Evolutionary conservation across 805 yeast species (phyloP).

Genomic region (Suhomyces prunicola): DNA sequence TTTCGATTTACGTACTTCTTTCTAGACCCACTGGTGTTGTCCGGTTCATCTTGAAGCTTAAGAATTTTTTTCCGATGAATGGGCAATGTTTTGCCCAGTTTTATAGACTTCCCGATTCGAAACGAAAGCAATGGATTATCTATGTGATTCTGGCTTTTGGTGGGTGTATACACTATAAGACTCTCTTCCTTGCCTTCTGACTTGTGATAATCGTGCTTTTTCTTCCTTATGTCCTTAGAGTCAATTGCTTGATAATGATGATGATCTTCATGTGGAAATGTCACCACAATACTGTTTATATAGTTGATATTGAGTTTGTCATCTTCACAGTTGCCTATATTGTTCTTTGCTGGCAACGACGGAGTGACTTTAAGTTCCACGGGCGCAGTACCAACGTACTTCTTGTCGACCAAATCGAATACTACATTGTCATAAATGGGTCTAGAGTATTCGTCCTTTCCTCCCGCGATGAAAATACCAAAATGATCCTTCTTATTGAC

Average conservation of each 20-base stretch:
- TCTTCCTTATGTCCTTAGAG: slow-evolving; percentile 1
- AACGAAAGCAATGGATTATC: slow-evolving; percentile 35
- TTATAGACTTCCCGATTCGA: slow-evolving; percentile 31
- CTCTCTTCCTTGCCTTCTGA: slow-evolving; percentile 9
- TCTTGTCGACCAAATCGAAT: slow-evolving; percentile 44
- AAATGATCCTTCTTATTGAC: slow-evolving; percentile 38
- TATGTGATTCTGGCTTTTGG: slow-evolving; percentile 11
- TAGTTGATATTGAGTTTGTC: slow-evolving; percentile 28
- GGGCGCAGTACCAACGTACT: slow-evolving; percentile 24
- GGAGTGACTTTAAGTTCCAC: slow-evolving; percentile 14
- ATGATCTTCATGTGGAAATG: slow-evolving; percentile 25
- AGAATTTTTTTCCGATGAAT: slow-evolving; percentile 23
- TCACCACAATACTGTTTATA: slow-evolving; percentile 32
- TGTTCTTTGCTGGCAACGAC: background rate
- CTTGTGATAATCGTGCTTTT: slow-evolving; percentile 1
- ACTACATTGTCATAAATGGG: slow-evolving; percentile 33
- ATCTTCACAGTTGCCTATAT: slow-evolving; percentile 15
- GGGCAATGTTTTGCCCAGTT: slow-evolving; percentile 29
- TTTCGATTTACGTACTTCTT: background rate
- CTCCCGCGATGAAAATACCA: slow-evolving; percentile 56
- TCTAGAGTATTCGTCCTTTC: slow-evolving; percentile 37
- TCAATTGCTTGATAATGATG: slow-evolving; percentile 8
- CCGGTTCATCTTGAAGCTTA: slow-evolving; percentile 1
- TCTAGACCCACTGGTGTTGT: background rate
- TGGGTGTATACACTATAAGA: slow-evolving; percentile 34